phyloP scores from a whole-genome alignment of 805 yeast genomes.

The Middelhovenomyces tepae region DNA sequence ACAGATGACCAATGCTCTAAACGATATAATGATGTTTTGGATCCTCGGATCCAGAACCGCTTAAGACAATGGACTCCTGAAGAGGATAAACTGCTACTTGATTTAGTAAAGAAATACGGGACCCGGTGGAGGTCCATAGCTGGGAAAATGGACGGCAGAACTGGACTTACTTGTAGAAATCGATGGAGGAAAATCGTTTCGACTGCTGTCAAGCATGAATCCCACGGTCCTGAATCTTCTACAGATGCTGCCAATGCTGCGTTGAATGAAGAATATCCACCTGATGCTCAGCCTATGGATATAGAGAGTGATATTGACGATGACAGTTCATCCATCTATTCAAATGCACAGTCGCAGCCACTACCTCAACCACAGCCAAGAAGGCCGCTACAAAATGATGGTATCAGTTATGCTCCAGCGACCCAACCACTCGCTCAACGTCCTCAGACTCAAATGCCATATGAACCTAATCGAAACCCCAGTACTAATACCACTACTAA shows the following conservation, averaged over 20 bases:
- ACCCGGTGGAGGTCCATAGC: conserved; percentile 87
- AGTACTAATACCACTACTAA: conserved; percentile 5
- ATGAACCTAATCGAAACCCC: too few species aligned
- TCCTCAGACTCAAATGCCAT: too few species aligned
- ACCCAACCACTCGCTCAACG: too few species aligned
- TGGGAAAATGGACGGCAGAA: conserved; percentile 61
- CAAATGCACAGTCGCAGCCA: conserved; percentile 23
- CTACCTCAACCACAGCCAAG: too few species aligned
- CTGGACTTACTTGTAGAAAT: conserved; percentile 83
- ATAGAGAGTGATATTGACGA: conserved; percentile 45
- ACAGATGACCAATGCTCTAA: conserved; percentile 95
- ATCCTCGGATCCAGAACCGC: conserved; percentile 70
- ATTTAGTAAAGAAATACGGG: conserved; percentile 60
- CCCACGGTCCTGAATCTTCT: too few species aligned
- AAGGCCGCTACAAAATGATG: too few species aligned
- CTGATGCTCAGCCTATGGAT: too few species aligned
- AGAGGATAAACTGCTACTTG: conserved; percentile 67
- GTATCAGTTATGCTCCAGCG: too few species aligned
- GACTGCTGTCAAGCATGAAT: conserved; percentile 66
- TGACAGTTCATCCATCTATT: conserved; percentile 43
- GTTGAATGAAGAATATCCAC: too few species aligned
- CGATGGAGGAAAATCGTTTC: conserved; percentile 78
- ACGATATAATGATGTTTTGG: conserved; percentile 78
- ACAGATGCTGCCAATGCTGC: too few species aligned
- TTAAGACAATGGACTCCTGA: conserved; percentile 69